A percentile compares a stretch with the other conserved stretches of the same genome.
Evolutionary conservation across 805 yeast genomes (phyloP).

Genomic region (Torulaspora gathmanii): DNA sequence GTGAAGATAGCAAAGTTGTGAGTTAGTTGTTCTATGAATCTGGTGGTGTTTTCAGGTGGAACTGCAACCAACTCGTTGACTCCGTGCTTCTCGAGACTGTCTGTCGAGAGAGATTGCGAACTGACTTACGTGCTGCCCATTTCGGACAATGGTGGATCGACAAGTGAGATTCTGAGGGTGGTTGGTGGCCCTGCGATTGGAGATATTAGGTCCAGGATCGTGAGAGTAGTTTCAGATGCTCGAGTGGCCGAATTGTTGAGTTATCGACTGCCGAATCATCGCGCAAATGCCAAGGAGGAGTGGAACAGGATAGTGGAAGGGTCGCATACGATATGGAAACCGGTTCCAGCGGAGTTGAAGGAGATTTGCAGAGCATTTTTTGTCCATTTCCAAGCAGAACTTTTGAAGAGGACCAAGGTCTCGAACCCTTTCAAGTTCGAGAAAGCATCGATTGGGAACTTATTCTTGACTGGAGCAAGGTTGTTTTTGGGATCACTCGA

Average conservation of each 20-base stretch:
- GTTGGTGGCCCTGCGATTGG: conserved; percentile 96
- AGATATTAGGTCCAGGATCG: conserved; percentile 77
- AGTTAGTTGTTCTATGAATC: conserved; percentile 18
- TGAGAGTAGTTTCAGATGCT: conserved; percentile 60
- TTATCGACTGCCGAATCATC: conserved; percentile 30
- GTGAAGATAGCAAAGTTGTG: neutral
- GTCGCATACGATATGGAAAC: conserved; percentile 61
- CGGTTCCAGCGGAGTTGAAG: conserved; percentile 53
- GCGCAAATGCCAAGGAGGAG: conserved; percentile 52
- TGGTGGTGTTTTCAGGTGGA: conserved; percentile 65
- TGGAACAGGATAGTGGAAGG: conserved; percentile 84
- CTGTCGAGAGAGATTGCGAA: conserved; percentile 25
- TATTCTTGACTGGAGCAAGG: conserved; percentile 76
- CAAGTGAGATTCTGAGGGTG: conserved; percentile 79
- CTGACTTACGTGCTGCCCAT: conserved; percentile 66
- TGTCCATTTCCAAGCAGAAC: conserved; percentile 71
- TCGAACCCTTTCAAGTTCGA: conserved; percentile 54
- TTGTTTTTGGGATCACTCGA: conserved; percentile 80
- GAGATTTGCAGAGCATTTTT: conserved; percentile 74
- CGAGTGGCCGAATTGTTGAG: conserved; percentile 36
- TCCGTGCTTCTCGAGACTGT: conserved; percentile 48
- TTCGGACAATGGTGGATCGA: conserved; percentile 92
- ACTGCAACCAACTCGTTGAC: conserved; percentile 83
- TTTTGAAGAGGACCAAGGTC: conserved; percentile 56
- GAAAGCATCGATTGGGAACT: conserved; percentile 78